Conservation (phyloP, 75 land plant genomes). For the Selaginella tamariscina region DNA sequence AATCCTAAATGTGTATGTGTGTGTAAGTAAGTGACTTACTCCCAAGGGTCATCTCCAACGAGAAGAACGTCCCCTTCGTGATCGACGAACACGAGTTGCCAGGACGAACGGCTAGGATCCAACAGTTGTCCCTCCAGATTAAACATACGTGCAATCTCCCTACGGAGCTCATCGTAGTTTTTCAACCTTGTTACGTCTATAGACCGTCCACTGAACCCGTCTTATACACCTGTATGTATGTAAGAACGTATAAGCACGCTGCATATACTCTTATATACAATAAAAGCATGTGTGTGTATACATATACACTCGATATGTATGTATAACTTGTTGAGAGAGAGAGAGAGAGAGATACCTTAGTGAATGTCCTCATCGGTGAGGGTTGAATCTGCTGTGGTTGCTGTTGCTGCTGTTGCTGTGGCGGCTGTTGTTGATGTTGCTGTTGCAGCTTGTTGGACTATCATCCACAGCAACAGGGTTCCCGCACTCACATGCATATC, state of each 20-base stretch:
- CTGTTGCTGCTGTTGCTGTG: constrained; percentile 25
- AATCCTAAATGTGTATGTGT: too few relatives aligned
- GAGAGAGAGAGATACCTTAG: too few relatives aligned
- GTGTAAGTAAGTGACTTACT: constrained; percentile 1
- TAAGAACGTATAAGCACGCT: too few relatives aligned
- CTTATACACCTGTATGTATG: constrained; percentile 85
- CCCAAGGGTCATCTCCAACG: constrained; percentile 19
- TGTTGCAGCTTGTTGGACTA: constrained; percentile 33
- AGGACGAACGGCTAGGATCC: constrained; percentile 5
- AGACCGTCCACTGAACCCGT: constrained; percentile 69
- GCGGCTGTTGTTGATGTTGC: constrained; percentile 3
- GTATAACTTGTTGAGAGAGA: too few relatives aligned
- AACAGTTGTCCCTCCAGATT: neutral
- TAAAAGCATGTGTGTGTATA: neutral
- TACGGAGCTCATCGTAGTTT: constrained; percentile 2
- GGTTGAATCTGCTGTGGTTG: constrained; percentile 36
- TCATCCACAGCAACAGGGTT: constrained; percentile 47
- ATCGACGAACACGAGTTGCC: constrained; percentile 9
- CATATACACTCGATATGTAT: too few relatives aligned
- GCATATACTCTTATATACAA: too few relatives aligned
- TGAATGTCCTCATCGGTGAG: constrained; percentile 48
- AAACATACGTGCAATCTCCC: constrained; percentile 9
- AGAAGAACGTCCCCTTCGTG: constrained; percentile 6
- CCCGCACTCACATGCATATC: neutral
- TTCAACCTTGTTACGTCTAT: constrained; percentile 2